phyloP scores from a whole-genome alignment of 768 basidiomycete species.

The Hypholoma fasciculare region DNA sequence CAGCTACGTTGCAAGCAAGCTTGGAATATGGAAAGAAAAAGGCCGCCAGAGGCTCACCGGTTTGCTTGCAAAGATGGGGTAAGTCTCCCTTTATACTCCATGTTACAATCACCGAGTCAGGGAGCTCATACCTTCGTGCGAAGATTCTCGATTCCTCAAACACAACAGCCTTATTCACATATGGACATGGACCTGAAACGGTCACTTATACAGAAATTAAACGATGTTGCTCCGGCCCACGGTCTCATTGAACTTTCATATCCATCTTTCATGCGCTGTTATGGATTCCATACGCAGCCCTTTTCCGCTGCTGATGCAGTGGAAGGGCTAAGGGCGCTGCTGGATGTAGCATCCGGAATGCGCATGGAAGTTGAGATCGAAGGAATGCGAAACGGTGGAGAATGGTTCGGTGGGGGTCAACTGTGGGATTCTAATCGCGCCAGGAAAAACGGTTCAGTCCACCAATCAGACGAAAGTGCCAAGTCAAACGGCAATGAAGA shows the following conservation, averaged over 20 bases:
- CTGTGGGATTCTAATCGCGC: slow-evolving; percentile 66
- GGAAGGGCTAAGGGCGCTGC: slow-evolving; percentile 81
- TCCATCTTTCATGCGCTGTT: slow-evolving; percentile 90
- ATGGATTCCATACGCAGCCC: slow-evolving; percentile 86
- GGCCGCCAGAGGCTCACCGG: slow-evolving; percentile 89
- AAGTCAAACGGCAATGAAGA: slow-evolving; percentile 15
- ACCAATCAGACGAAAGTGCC: slow-evolving; percentile 33
- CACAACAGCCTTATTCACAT: slow-evolving; percentile 89
- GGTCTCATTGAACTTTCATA: slow-evolving; percentile 92
- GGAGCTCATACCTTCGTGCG: not conserved
- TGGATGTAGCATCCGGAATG: slow-evolving; percentile 92
- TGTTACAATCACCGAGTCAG: not conserved
- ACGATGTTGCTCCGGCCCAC: slow-evolving; percentile 91
- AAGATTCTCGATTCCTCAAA: slow-evolving; percentile 92
- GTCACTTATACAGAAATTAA: slow-evolving; percentile 75
- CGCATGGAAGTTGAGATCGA: slow-evolving; percentile 88
- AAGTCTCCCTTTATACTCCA: slow-evolving; percentile 15
- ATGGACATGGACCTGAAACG: slow-evolving; percentile 97
- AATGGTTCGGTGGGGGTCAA: slow-evolving; percentile 90
- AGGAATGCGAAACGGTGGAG: slow-evolving; percentile 86
- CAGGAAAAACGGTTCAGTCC: slow-evolving; percentile 31
- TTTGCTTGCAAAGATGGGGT: slow-evolving; percentile 99
- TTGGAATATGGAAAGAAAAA: slow-evolving; percentile 96
- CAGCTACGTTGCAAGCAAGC: slow-evolving; percentile 90
- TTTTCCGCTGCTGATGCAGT: slow-evolving; percentile 92